Evolutionary conservation across 495 filamentous ascomycete species (phyloP).

Genomic region (Hypoxylon crocopeplum): DNA sequence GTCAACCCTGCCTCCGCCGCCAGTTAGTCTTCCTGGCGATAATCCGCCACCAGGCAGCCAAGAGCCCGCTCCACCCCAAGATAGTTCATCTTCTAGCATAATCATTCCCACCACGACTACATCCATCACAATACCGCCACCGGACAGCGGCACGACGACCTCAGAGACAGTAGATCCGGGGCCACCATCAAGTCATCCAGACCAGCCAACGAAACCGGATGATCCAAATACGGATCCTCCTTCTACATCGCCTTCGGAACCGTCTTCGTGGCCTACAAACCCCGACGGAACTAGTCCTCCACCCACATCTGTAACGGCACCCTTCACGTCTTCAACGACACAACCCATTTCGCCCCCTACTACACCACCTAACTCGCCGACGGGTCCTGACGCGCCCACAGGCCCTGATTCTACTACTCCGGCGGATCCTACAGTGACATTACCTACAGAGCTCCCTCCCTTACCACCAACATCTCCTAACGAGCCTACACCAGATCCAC

Average conservation of each 20-base stretch:
- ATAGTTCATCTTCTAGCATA: constrained; percentile 5
- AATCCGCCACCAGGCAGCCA: constrained; percentile 1
- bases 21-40: not conserved
- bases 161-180: not conserved
- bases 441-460: not conserved
- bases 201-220: not conserved
- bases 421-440: not conserved
- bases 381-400: too few relatives aligned
- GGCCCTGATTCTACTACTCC: not conserved
- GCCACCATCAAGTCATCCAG: constrained; percentile 2
- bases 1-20: not conserved
- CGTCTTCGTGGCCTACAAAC: not conserved
- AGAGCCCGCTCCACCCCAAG: not conserved
- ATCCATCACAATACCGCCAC: not conserved
- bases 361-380: not conserved
- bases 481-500: not conserved
- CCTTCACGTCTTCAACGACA: not conserved
- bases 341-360: not conserved
- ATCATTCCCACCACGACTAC: not conserved
- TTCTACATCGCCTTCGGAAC: not conserved
- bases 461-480: not conserved
- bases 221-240: constrained; percentile 1
- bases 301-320: too few relatives aligned
- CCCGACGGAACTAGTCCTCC: not conserved
- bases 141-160: not conserved